phyloP scores from a whole-genome alignment of 179 eudicot genomes.

The Sideroxylon spinosum region DNA sequence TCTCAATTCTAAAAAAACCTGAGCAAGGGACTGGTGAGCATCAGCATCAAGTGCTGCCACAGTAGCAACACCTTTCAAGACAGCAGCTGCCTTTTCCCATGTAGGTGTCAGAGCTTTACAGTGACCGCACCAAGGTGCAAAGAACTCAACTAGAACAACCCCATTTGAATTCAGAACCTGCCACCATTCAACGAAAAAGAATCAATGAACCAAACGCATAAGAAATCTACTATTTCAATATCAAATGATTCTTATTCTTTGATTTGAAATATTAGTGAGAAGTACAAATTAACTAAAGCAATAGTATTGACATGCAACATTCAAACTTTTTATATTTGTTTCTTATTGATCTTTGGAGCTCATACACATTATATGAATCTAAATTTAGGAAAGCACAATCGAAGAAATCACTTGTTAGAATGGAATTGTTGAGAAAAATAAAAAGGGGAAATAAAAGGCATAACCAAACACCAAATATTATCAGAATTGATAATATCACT shows the following conservation, averaged over 20 bases:
- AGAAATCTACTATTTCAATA: background rate
- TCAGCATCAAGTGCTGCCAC: conserved; percentile 92
- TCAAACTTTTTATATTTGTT: too few relatives aligned
- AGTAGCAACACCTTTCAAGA: conserved; percentile 78
- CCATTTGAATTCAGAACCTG: conserved; percentile 83
- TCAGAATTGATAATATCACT: background rate
- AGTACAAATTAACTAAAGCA: background rate
- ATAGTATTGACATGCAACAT: too few relatives aligned
- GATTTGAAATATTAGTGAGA: background rate
- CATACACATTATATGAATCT: background rate
- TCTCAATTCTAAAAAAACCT: conserved; percentile 33
- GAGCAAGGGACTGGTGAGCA: conserved; percentile 77
- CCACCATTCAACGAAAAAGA: conserved; percentile 14
- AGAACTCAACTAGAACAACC: conserved; percentile 85
- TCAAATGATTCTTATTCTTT: background rate
- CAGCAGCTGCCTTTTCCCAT: conserved; percentile 83
- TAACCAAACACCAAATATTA: background rate
- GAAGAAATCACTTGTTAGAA: background rate
- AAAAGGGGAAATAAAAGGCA: background rate
- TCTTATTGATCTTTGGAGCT: background rate
- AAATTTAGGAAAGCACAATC: background rate
- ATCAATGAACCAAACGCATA: background rate
- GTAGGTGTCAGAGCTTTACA: conserved; percentile 80
- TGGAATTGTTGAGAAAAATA: background rate
- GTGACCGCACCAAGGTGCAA: conserved; percentile 98